Percentiles rank a stretch among this genome's conserved stretches.
These are phyloP conservation scores for Cocos nucifera DNA, from an alignment of 176 grass and related monocot genomes.

Conservation along the genomic window DNA sequence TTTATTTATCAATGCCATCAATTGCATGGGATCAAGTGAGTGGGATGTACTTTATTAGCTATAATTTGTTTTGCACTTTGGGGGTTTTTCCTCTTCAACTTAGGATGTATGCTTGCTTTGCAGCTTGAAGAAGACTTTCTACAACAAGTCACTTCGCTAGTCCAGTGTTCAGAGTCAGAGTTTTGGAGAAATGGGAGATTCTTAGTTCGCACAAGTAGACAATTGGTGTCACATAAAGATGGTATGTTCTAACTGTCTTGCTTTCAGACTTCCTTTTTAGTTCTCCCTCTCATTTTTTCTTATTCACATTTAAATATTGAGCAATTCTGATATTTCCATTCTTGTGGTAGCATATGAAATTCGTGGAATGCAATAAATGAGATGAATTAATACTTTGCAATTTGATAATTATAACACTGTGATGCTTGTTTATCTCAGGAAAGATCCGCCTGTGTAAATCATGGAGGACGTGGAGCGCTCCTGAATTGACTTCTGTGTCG, in stretches of 20 bases:
- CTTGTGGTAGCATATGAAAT: too few species aligned
- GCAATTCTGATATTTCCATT: too few species aligned
- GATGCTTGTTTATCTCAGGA: constrained; percentile 36
- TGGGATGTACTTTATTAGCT: background rate
- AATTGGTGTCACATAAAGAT: constrained; percentile 83
- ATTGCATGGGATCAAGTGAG: constrained; percentile 41
- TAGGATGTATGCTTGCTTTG: constrained; percentile 6
- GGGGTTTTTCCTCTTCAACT: too few species aligned
- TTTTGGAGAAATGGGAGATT: constrained; percentile 94
- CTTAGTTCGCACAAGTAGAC: constrained; percentile 71
- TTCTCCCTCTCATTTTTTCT: background rate
- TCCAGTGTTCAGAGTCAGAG: constrained; percentile 56
- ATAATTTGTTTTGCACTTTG: too few species aligned
- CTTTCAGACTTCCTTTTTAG: background rate
- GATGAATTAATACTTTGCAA: too few species aligned
- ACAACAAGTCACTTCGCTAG: constrained; percentile 51
- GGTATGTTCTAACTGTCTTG: constrained; percentile 27
- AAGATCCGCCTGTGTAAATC: constrained; percentile 73
- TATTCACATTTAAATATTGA: background rate
- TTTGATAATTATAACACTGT: background rate
- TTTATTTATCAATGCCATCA: constrained; percentile 9
- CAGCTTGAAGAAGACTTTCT: constrained; percentile 88
- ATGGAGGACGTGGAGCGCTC: constrained; percentile 91
- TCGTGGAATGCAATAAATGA: too few species aligned
- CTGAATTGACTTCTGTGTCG: constrained; percentile 83